Evolutionary conservation across 202 grass and related monocot species (phyloP), one percentile per base, ranked within the genome.

Genomic region (Brachypodium distachyon): DNA sequence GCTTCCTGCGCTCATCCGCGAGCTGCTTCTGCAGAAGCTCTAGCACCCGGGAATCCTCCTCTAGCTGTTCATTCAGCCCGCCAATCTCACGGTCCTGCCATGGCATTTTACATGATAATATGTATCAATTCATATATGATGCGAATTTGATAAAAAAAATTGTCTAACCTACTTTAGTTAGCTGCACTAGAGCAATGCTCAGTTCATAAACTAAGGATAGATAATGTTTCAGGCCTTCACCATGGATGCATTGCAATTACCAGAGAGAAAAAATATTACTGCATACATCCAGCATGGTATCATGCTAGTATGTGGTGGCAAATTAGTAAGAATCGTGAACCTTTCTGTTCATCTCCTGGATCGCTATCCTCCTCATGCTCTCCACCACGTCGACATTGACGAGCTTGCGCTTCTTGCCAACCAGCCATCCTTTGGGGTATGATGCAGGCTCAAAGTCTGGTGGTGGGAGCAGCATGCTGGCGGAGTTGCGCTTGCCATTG

Each of bases 311-410:
- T 69, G 61, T 69, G 52, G 51, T 55, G 4, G 71, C 7, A 85
- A 74, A 70, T 63, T 38, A 44, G 29, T 70, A 57, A 88, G 84
- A 54, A 80, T 84, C 51, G 57, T 88, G 47, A 78, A 99, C 96
- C 96, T 99, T 99, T 99, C 96, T 92, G 78, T 99, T 99, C 91
- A 99, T 99, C 60, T 99, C 96, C 77, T 95, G 92, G 61, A 99
- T 72, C 14, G 96, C 96, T 70, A 95, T 89, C 73, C 85, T 82
- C n/a, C 96, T 76, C 96, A 95, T 99, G 91, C 92, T 99, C 80
- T 99, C 96, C 22, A 99, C 96, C 39, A 99, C 96, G 39, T 99
- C 92, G 7, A 99, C 91, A 76, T 99, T 99, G 54, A 99, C 96
- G 3, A 99, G 96, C 85, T 95, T 99, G 50, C 96, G 89, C 58